A percentile compares a stretch with the other conserved stretches of the same genome.
phyloP scores from a whole-genome alignment of 176 grass and related monocot genomes.

The Avena insularis region DNA sequence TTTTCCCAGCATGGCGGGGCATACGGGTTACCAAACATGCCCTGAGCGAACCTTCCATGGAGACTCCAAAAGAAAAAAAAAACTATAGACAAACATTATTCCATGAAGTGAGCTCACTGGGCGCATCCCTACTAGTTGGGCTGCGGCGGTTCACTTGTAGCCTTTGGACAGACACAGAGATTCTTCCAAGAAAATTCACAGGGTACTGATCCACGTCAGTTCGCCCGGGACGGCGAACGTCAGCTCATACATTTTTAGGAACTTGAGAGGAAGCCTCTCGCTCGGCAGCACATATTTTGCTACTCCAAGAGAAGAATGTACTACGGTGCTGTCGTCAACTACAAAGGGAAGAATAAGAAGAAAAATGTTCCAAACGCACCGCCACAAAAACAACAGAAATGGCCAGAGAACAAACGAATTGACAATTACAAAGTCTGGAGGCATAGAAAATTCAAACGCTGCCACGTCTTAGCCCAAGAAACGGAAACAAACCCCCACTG shows the following conservation, averaged over 20 bases:
- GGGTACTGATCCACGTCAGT: not conserved
- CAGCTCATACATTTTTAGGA: not conserved
- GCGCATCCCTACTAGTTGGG: not conserved
- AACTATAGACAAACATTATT: not conserved
- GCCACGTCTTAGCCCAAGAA: not conserved
- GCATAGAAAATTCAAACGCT: not conserved
- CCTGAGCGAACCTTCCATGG: too few species aligned
- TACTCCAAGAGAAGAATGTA: not conserved
- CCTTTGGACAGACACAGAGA: too few species aligned
- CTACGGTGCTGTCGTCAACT: not conserved
- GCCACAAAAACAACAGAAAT: not conserved
- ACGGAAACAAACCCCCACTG: not conserved
- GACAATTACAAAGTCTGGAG: constrained; percentile 10
- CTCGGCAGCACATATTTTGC: not conserved
- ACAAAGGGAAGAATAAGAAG: not conserved
- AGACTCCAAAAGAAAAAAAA: not conserved
- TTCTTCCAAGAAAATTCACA: not conserved
- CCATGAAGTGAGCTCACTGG: not conserved
- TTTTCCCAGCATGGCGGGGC: too few species aligned
- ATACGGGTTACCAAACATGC: too few species aligned
- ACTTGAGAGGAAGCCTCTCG: constrained; percentile 6
- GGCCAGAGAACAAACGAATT: not conserved
- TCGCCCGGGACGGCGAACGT: not conserved
- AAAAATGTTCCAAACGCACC: not conserved
- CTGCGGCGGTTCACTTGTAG: not conserved